Evolutionary conservation across 176 grass and related monocot species (phyloP).

Genomic region (Avena eriantha): DNA sequence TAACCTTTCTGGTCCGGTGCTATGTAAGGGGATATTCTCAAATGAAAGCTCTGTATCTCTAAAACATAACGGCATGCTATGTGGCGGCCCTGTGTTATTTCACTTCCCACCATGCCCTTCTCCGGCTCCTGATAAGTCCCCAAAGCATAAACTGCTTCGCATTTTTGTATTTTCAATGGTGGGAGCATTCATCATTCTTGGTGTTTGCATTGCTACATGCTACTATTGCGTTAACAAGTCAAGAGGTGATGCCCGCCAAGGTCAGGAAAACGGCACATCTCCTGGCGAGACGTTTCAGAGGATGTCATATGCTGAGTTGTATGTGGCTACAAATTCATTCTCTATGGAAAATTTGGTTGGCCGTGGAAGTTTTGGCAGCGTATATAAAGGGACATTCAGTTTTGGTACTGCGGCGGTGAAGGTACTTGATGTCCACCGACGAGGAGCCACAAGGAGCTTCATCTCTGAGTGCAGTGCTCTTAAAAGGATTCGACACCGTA

Average conservation of each 20-base stretch:
- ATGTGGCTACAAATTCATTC: not conserved
- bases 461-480: slow-evolving; percentile 13
- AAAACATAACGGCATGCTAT: slow-evolving; percentile 28
- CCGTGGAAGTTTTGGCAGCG: slow-evolving; percentile 21
- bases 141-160: not conserved
- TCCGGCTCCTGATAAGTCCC: not conserved
- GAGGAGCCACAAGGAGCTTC: slow-evolving; percentile 21
- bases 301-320: slow-evolving; percentile 9
- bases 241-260: slow-evolving; percentile 6
- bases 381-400: not conserved
- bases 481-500: not conserved
- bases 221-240: not conserved
- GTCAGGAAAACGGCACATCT: not conserved
- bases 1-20: not conserved
- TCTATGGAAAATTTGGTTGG: not conserved
- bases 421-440: not conserved
- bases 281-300: slow-evolving; percentile 7
- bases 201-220: slow-evolving; percentile 10
- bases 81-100: slow-evolving; percentile 33
- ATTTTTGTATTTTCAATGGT: not conserved
- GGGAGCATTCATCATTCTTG: not conserved
- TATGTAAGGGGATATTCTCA: not conserved
- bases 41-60: slow-evolving; percentile 32
- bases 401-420: slow-evolving; percentile 4
- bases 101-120: slow-evolving; percentile 31